Conservation (phyloP, 2,329 filamentous ascomycete species). For the Trichoderma hamatum region DNA sequence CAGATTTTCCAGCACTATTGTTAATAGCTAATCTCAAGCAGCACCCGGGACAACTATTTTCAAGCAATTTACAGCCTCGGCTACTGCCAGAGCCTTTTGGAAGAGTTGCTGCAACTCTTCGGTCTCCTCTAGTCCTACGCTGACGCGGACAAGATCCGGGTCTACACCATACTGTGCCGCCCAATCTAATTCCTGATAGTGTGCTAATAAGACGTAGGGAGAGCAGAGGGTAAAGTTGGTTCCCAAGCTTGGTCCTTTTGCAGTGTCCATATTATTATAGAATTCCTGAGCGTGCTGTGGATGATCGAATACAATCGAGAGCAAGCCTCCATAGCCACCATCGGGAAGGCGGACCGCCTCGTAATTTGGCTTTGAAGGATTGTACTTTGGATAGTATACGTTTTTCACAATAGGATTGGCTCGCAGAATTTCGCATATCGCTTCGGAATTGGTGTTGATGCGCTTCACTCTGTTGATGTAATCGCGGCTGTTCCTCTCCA, state of each 20-base stretch:
- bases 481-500: slow-evolving; percentile 95
- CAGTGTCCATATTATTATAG: slow-evolving; percentile 82
- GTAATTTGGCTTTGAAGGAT: slow-evolving; percentile 70
- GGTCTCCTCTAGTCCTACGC: slow-evolving; percentile 84
- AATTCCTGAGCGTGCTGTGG: slow-evolving; percentile 75
- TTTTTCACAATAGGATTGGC: slow-evolving; percentile 67
- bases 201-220: slow-evolving; percentile 88
- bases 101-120: slow-evolving; percentile 67
- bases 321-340: slow-evolving; percentile 86
- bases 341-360: slow-evolving; percentile 73
- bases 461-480: slow-evolving; percentile 81
- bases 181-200: slow-evolving; percentile 94
- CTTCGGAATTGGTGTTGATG: slow-evolving; percentile 84
- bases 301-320: slow-evolving; percentile 79
- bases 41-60: background rate
- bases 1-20: background rate
- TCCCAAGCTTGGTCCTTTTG: slow-evolving; percentile 91
- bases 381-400: slow-evolving; percentile 86
- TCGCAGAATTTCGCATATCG: slow-evolving; percentile 73
- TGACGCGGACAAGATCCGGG: slow-evolving; percentile 78
- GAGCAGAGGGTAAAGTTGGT: slow-evolving; percentile 95
- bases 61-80: slow-evolving; percentile 31
- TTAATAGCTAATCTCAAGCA: background rate
- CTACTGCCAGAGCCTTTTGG: slow-evolving; percentile 67
- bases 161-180: slow-evolving; percentile 80